A percentile compares a stretch with the other conserved stretches of the same genome.
Conservation (phyloP, 495 filamentous ascomycete species). For the Hypoxylon subgilvum region DNA sequence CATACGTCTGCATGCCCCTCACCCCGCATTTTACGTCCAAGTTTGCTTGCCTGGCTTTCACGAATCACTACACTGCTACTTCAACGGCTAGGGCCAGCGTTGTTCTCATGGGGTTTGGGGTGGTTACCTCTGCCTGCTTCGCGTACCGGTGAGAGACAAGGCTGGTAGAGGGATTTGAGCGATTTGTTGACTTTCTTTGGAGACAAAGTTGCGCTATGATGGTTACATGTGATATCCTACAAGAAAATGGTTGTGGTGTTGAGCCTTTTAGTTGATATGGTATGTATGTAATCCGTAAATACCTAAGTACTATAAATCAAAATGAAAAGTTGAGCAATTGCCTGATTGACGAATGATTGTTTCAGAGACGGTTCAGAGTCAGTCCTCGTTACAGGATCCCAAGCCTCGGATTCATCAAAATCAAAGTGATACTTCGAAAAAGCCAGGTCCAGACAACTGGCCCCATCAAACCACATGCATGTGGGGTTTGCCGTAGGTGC, state of each 20-base stretch:
- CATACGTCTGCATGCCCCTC: slow-evolving; percentile 17
- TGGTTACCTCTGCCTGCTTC: too few species aligned
- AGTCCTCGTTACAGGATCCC: too few species aligned
- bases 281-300: too few species aligned
- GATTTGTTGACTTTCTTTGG: slow-evolving; percentile 27
- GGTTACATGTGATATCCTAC: slow-evolving; percentile 24
- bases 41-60: not conserved
- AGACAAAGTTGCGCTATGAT: not conserved
- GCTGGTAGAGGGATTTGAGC: slow-evolving; percentile 30
- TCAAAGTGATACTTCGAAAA: slow-evolving; percentile 1
- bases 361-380: too few species aligned
- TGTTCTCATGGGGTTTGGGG: too few species aligned
- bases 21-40: slow-evolving; percentile 30
- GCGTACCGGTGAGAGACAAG: slow-evolving; percentile 4
- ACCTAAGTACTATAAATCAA: too few species aligned
- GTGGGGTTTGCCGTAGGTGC: slow-evolving; percentile 27
- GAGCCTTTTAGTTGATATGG: slow-evolving; percentile 17
- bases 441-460: slow-evolving; percentile 13
- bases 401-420: slow-evolving; percentile 5
- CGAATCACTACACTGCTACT: too few species aligned
- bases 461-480: slow-evolving; percentile 8
- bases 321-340: not conserved
- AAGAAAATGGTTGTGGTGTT: slow-evolving; percentile 7
- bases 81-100: too few species aligned
- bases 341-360: slow-evolving; percentile 7